phyloP scores from a whole-genome alignment of 805 yeast species.

The Blastobotrys mokoenaii region DNA sequence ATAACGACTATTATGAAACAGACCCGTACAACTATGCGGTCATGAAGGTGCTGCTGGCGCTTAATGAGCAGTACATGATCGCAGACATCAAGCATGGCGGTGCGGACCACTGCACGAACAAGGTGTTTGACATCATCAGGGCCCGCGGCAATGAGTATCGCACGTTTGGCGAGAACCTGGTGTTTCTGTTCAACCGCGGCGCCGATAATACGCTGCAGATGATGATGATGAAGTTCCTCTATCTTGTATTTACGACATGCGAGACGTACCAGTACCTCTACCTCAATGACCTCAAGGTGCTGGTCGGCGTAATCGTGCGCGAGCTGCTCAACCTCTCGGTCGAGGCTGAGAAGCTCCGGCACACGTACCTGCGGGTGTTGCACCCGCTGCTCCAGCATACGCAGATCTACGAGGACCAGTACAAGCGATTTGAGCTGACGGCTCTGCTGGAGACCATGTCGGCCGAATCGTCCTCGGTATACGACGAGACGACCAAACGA shows the following conservation, averaged over 20 bases:
- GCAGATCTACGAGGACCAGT: conserved; percentile 46
- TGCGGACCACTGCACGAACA: conserved; percentile 13
- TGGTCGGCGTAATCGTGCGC: conserved; percentile 73
- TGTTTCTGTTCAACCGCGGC: conserved; percentile 68
- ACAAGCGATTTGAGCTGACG: conserved; percentile 48
- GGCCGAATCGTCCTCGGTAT: conserved; percentile 1
- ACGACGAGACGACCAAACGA: conserved; percentile 19
- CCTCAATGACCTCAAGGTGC: conserved; percentile 74
- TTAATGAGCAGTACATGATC: conserved; percentile 86
- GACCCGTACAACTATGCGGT: conserved; percentile 58
- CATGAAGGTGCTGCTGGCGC: conserved; percentile 59
- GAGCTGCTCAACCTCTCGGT: conserved; percentile 65
- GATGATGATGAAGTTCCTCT: conserved; percentile 69
- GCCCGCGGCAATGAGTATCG: conserved; percentile 37
- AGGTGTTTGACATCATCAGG: conserved; percentile 49
- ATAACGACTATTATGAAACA: conserved; percentile 21
- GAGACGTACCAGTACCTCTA: conserved; percentile 62
- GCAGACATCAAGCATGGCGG: conserved; percentile 23
- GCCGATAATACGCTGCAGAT: conserved; percentile 64
- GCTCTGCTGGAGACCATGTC: conserved; percentile 43
- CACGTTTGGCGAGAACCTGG: conserved; percentile 57
- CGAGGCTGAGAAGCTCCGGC: conserved; percentile 49
- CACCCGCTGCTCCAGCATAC: conserved; percentile 63
- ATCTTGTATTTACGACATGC: conserved; percentile 61
- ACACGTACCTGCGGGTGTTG: conserved; percentile 66